Base-by-base conservation (phyloP, 306 rosid genomes). In the Astragalus membranaceus region DNA sequence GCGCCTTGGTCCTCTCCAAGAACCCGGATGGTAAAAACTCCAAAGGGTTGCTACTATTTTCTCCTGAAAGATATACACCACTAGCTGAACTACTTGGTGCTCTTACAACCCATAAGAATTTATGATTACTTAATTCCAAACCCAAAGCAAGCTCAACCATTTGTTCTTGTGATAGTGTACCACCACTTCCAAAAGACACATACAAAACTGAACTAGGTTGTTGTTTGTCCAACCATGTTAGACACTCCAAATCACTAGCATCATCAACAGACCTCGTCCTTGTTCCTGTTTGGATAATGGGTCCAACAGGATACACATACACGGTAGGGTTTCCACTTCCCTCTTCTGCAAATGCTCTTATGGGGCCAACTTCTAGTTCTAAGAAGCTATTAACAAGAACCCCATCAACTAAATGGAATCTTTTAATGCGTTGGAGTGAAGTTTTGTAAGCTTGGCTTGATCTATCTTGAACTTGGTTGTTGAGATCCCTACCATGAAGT, bases 161-260 rank as follows among this genome's bases (percentile, higher is more conserved):
- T 67, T 49, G 59, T 33, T 49, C 47, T 48, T 14, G 71, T 30
- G 70, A 64, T 29, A 67, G n/a, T n/a, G 73, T 68, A 0, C 73
- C 73, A 11, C 62, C 73, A 16, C 73, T 67, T 36, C 85, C 82
- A 67, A 77, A 81, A 6, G 76, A 72, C 26, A 82, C 75, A 70
- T 13, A 82, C 62, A 81, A 11, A 20, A 81, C 85, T 1, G 82
- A 77, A 39, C 62, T 16, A 5, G 10, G 42, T 17, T 67, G 20
- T 5, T 81, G 79, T 16, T 37, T 58, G 8, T 81, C 76, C 64
- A 81, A 61, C 82, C 85, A 81, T 52, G 9, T 5, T 0, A 59
- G 1, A 36, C 68, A 76, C 33, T 66, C 78, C 13, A 32, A 10
- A 15, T 15, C 67, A 13, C 3, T 32, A 4, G 20, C 52, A 33